Evolutionary conservation across 176 grass and related monocot genomes (phyloP), one percentile per base, ranked within the genome.

Genomic region (Poa annua): DNA sequence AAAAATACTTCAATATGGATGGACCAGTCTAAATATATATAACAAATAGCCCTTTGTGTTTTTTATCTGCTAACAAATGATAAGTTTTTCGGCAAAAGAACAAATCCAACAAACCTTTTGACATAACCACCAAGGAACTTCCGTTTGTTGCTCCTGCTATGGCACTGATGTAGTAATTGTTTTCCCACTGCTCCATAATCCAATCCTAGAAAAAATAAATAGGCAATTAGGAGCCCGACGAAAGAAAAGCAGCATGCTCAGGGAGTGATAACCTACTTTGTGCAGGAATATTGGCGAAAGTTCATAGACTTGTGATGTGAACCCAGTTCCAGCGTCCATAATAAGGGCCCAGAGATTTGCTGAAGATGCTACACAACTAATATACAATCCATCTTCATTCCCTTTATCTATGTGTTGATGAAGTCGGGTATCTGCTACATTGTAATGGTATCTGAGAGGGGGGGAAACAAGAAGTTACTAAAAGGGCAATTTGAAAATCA

Each of bases 121-220:
- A 98, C 95, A 98, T 98, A 59, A 98, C 92, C 65, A 98, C 95
- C 82, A 98, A 90, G 55, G 95, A 98, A 86, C 90, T 98, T 85
- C 95, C 95, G 13, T 98, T 98, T 2, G 85, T 88, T 81, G 92
- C 86, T 61, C 95, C 95, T 71, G 95, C 90, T 92, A 98, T 95
- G 52, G 95, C 88, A 79, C 90, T 98, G 71, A 98, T 98, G 80
- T 98, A 98, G 83, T 86, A 98, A 69, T 98, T 98, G 86, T 98
- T 91, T 82, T 98, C 95, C 95, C 95, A 98, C 61, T 93, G 92
- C 67, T 94, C 95, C 95, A 98, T 94, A 82, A 95, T 98, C 95
- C 95, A 98, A 86, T 98, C 95, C 95, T 98, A 52, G 85, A 86
- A 14, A 81, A 81, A 77, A 57, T 11, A 25, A 56, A 76, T 19